Evolutionary conservation across 495 filamentous ascomycete genomes (phyloP), one percentile per base, ranked within the genome.

Genomic region (Aspergillus kassunensis): DNA sequence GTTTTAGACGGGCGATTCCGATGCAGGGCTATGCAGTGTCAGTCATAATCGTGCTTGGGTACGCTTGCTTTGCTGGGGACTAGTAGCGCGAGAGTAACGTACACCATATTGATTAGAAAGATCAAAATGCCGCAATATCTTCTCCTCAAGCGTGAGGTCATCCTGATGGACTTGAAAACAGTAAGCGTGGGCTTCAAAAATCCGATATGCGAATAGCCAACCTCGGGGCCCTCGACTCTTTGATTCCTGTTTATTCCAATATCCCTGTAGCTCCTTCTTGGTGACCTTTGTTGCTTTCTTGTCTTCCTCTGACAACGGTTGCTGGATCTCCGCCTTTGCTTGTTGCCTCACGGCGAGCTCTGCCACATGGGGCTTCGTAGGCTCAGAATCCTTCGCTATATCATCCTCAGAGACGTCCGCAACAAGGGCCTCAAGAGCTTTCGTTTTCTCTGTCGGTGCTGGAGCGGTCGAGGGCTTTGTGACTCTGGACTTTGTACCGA

Each of bases 81-180:
- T 23, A 40, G 24, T 27, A 27, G 25, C 3, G 21, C 47, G 47
- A 24, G 23, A 11, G 4, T 36, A 15, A 84, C 88, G 67, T 80
- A 95, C 90, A 52, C 93, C 93, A 68, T 88, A 98, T 65, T 95
- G 88, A 54, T 75, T 84, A 44, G 82, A 89, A 34, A 95, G 81
- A 65, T 98, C 93, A 69, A 89, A 98, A 60, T 95, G 86, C 55
- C 92, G 71, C 55, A 92, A 73, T 39, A 96, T 84, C 75, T 90
- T 91, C 77, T 97, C 93, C 35, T 87, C 76, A 9, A 88, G 56
- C 4, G 75, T 73, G 44, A 98, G 63, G 3, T 72, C 86, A 54
- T 81, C 63, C 69, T 91, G 87, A 64, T 97, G 93, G 37, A 91
- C 83, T 68, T 63, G 54, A n/a, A 50, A 52, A 47, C 2, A 13